A percentile compares a stretch with the other conserved stretches of the same genome.
Conservation (phyloP, 2,329 filamentous ascomycete genomes). For the Blastomyces gilchristii region DNA sequence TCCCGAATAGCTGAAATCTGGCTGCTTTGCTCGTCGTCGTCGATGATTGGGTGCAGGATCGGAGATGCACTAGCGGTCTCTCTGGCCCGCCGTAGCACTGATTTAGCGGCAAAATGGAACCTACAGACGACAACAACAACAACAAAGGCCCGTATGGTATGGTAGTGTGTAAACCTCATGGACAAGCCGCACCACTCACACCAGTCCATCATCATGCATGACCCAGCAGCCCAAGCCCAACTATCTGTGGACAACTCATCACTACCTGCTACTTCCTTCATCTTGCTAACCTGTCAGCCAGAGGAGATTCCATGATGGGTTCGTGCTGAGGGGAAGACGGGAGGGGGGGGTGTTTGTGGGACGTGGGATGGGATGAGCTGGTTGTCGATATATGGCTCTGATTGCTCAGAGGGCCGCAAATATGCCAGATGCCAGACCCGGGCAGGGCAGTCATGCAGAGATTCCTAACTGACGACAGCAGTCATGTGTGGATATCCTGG, state of each 20-base stretch:
- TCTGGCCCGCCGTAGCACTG: background rate
- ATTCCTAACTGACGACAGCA: slow-evolving; percentile 2
- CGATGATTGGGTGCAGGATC: background rate
- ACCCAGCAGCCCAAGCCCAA: background rate
- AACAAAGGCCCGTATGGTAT: too few relatives aligned
- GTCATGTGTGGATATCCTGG: too few relatives aligned
- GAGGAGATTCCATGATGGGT: background rate
- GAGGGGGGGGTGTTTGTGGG: background rate
- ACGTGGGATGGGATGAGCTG: background rate
- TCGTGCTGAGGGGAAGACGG: background rate
- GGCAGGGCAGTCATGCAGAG: background rate
- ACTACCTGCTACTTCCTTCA: background rate
- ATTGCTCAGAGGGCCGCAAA: background rate
- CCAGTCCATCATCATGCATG: background rate
- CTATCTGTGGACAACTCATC: background rate
- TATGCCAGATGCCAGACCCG: background rate
- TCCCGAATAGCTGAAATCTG: background rate
- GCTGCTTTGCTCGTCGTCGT: background rate
- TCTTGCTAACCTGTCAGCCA: background rate
- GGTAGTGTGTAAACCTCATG: too few relatives aligned
- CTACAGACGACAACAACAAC: too few relatives aligned
- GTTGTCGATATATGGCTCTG: background rate
- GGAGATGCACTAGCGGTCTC: background rate
- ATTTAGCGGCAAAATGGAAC: too few relatives aligned
- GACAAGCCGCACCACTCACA: too few relatives aligned